These are phyloP conservation scores for Vickermania ingenoplastis DNA, from an alignment of 208 protist species.

Conservation along the genomic window DNA sequence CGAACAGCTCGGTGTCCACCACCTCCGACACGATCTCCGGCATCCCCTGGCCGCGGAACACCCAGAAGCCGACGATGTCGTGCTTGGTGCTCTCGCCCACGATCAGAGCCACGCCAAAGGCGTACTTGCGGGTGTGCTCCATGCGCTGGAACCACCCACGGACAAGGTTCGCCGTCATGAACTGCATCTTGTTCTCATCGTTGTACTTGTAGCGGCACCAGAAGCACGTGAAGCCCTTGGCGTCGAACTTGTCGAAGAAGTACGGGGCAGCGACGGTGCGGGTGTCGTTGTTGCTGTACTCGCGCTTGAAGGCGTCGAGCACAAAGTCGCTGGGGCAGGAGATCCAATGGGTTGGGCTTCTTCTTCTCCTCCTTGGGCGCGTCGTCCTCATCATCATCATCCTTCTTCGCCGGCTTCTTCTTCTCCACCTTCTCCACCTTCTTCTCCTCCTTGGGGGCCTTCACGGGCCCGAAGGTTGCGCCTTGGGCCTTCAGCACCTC, in stretches of 20 bases:
- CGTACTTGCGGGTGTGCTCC: constrained; percentile 78
- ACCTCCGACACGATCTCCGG: constrained; percentile 63
- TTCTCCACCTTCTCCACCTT: no score
- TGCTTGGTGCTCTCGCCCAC: constrained; percentile 68
- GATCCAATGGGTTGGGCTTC: no score
- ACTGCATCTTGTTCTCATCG: constrained; percentile 71
- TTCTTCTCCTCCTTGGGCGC: no score
- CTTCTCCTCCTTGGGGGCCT: not conserved
- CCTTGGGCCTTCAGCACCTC: constrained; percentile 48
- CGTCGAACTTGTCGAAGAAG: constrained; percentile 60
- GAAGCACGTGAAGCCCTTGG: constrained; percentile 59
- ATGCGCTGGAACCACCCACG: constrained; percentile 82
- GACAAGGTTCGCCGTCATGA: constrained; percentile 79
- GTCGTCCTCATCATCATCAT: no score
- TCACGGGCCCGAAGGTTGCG: constrained; percentile 21
- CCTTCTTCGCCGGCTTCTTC: no score
- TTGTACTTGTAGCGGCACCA: constrained; percentile 79
- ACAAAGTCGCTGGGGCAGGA: constrained; percentile 54
- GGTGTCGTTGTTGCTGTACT: constrained; percentile 74
- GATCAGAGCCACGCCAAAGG: constrained; percentile 67
- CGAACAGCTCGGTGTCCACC: constrained; percentile 71
- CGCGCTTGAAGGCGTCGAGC: constrained; percentile 65
- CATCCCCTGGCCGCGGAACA: constrained; percentile 79
- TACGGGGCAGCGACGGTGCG: constrained; percentile 55
- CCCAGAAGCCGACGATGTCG: constrained; percentile 64